Conservation (phyloP, 331 rosid species). For the Rhamnella rubrinervis region DNA sequence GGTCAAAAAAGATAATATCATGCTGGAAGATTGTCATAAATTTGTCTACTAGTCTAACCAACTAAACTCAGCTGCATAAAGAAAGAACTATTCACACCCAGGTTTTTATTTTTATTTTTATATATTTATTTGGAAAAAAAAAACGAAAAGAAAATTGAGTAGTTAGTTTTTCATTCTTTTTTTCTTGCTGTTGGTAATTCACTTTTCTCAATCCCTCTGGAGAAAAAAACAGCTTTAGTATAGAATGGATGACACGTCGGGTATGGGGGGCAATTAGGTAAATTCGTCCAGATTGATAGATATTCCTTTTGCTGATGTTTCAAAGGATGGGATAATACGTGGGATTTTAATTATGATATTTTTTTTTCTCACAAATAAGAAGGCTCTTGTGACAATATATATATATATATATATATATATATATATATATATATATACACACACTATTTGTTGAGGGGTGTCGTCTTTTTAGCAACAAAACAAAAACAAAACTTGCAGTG, state of each 20-base stretch:
- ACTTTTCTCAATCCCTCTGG: background rate
- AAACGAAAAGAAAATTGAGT: background rate
- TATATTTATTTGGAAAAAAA: background rate
- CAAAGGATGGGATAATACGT: background rate
- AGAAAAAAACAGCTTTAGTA: slow-evolving; percentile 23
- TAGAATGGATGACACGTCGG: slow-evolving; percentile 21
- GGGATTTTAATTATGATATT: background rate
- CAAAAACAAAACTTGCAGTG: too few relatives aligned
- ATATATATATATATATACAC: too few relatives aligned
- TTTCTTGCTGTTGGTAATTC: background rate
- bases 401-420: too few relatives aligned
- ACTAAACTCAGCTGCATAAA: background rate
- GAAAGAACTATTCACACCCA: background rate
- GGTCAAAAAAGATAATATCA: background rate
- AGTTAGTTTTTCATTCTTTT: background rate
- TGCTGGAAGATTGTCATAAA: background rate
- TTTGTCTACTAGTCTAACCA: slow-evolving; percentile 24
- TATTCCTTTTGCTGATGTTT: slow-evolving; percentile 13
- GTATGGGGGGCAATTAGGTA: slow-evolving; percentile 7
- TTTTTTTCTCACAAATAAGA: too few relatives aligned
- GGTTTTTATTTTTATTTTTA: background rate
- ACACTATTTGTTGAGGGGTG: too few relatives aligned
- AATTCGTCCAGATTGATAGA: slow-evolving; percentile 3
- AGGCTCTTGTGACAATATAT: too few relatives aligned
- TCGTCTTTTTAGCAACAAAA: too few relatives aligned